Conservation (phyloP, 352 stramenopile species). For the Phytopythium aichiense region DNA sequence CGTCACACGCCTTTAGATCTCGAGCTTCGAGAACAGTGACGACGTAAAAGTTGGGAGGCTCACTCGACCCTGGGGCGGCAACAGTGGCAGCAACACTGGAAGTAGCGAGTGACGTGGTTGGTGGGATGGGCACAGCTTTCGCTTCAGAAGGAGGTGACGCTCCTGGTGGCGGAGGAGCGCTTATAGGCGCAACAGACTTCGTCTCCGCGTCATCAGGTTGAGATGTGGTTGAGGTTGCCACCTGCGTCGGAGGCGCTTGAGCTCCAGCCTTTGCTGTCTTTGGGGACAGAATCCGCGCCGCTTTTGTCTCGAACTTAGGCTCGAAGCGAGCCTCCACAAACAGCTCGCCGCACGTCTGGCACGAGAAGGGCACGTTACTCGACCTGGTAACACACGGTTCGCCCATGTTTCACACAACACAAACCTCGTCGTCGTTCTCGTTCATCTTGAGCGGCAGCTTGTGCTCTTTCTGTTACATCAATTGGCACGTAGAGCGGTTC, state of each 20-base stretch:
- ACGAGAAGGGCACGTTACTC: background rate
- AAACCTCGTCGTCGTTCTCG: constrained; percentile 8
- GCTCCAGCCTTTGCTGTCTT: constrained; percentile 7
- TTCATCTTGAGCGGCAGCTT: constrained; percentile 16
- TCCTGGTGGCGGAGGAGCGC: background rate
- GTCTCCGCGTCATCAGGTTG: background rate
- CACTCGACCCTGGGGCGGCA: background rate
- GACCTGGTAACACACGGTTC: background rate
- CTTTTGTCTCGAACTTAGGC: constrained; percentile 26
- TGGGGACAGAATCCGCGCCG: constrained; percentile 7
- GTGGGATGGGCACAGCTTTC: background rate
- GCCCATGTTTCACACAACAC: background rate
- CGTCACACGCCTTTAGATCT: constrained; percentile 49
- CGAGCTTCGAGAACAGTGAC: constrained; percentile 63
- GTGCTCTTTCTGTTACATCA: constrained; percentile 24
- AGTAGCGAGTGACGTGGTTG: background rate
- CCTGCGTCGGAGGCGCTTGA: constrained; percentile 6
- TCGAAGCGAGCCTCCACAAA: constrained; percentile 42
- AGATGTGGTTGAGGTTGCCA: constrained; percentile 2
- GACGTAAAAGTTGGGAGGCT: constrained; percentile 52
- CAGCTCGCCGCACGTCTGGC: constrained; percentile 30
- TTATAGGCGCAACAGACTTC: background rate
- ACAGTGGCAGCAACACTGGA: background rate
- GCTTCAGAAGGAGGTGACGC: background rate
- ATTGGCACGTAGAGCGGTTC: constrained; percentile 3